These are phyloP conservation scores for Mycena galericulata DNA, from an alignment of 768 basidiomycete genomes.

Conservation along the genomic window DNA sequence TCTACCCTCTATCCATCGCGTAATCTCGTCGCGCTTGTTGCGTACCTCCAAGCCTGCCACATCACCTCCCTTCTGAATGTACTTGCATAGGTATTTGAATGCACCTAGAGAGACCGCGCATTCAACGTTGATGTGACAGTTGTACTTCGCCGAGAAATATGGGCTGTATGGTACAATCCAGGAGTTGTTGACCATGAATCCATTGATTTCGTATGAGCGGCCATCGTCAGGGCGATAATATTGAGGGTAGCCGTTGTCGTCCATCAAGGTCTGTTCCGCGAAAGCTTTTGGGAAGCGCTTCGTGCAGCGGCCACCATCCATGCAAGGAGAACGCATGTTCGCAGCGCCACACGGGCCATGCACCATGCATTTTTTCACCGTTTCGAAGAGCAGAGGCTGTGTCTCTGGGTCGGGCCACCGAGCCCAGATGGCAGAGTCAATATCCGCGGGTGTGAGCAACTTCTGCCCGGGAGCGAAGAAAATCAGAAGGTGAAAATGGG, in stretches of 20 bases:
- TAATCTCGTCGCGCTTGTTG: neutral
- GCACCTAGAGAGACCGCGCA: conserved; percentile 44
- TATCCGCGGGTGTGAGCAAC: conserved; percentile 34
- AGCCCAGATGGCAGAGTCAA: conserved; percentile 53
- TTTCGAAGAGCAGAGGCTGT: conserved; percentile 39
- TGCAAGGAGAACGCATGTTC: conserved; percentile 43
- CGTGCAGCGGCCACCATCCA: conserved; percentile 49
- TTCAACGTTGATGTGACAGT: conserved; percentile 58
- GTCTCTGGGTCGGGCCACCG: conserved; percentile 48
- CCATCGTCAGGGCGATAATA: conserved; percentile 40
- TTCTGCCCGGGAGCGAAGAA: conserved; percentile 40
- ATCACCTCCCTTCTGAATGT: neutral
- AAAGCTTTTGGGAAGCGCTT: conserved; percentile 54
- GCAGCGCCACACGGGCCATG: conserved; percentile 52
- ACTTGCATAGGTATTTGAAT: conserved; percentile 29
- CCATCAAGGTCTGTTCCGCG: conserved; percentile 41
- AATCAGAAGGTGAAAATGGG: conserved; percentile 58
- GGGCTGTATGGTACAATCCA: conserved; percentile 51
- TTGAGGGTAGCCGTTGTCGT: conserved; percentile 49
- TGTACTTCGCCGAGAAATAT: conserved; percentile 42
- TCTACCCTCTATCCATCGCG: neutral
- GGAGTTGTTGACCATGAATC: conserved; percentile 37
- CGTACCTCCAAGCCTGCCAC: neutral
- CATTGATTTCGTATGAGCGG: conserved; percentile 6
- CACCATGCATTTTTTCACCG: conserved; percentile 51